A percentile compares a stretch with the other conserved stretches of the same genome.
Evolutionary conservation across 1,139 yeast species (phyloP).

Genomic region (Candida buenavistaensis): DNA sequence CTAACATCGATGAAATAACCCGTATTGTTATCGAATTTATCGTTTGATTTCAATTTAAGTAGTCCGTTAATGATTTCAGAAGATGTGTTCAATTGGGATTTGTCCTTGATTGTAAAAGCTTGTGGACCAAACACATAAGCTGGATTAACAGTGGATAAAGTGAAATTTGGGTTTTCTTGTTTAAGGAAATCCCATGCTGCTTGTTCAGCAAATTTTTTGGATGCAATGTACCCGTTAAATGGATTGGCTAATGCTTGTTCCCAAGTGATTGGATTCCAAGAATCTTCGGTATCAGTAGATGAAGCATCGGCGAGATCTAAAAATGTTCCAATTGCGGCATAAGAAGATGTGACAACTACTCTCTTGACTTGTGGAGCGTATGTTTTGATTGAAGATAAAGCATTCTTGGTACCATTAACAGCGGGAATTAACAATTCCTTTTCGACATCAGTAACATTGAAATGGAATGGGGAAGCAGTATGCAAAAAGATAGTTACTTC

Average conservation of each 20-base stretch:
- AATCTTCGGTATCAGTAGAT: conserved; percentile 25
- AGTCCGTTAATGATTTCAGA: conserved; percentile 35
- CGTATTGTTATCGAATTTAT: conserved; percentile 15
- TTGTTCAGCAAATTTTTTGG: conserved; percentile 54
- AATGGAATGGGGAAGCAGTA: conserved; percentile 36
- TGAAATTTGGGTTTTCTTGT: conserved; percentile 38
- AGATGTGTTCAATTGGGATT: conserved; percentile 39
- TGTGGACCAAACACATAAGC: conserved; percentile 50
- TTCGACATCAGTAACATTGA: conserved; percentile 25
- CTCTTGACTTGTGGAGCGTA: conserved; percentile 25
- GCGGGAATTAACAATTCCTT: conserved; percentile 33
- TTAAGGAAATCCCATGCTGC: conserved; percentile 47
- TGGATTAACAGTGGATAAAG: conserved; percentile 44
- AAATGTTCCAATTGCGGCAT: conserved; percentile 21
- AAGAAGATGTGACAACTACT: conserved; percentile 31
- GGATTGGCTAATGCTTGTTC: conserved; percentile 29
- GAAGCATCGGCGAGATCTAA: conserved; percentile 12
- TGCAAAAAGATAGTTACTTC: conserved; percentile 30
- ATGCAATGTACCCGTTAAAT: conserved; percentile 44
- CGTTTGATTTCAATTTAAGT: conserved; percentile 12
- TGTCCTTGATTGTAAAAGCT: conserved; percentile 31
- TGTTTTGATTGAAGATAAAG: conserved; percentile 22
- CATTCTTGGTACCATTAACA: conserved; percentile 30
- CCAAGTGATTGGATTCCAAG: conserved; percentile 41
- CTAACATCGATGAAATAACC: conserved; percentile 48